A percentile compares a stretch with the other conserved stretches of the same genome.
Evolutionary conservation across 768 basidiomycete genomes (phyloP).

Genomic region (Ramaria sp.): DNA sequence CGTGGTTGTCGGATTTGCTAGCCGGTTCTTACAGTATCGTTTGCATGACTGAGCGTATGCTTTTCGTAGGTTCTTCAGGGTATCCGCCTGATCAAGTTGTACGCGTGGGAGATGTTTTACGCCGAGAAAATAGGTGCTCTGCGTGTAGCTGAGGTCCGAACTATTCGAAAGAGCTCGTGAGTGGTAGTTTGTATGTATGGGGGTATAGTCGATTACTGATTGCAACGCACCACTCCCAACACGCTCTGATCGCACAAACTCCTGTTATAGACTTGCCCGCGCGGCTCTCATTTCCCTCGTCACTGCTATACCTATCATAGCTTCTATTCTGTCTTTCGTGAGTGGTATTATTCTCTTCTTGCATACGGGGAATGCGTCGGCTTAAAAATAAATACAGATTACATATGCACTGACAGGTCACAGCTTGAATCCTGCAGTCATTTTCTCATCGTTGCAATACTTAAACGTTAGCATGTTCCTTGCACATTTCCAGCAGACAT

Average conservation of each 20-base stretch:
- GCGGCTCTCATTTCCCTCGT: constrained; percentile 31
- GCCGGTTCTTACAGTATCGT: neutral
- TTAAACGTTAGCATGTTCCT: constrained; percentile 36
- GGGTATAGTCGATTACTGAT: neutral
- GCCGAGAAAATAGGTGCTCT: constrained; percentile 28
- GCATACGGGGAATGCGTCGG: neutral
- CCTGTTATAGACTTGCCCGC: constrained; percentile 15
- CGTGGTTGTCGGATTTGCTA: too few relatives aligned
- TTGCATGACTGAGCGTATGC: neutral
- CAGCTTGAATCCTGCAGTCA: constrained; percentile 37
- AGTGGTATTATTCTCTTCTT: constrained; percentile 14
- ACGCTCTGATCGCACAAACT: neutral
- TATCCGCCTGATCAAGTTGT: constrained; percentile 55
- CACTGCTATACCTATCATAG: constrained; percentile 40
- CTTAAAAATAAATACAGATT: constrained; percentile 27
- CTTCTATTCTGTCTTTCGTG: constrained; percentile 42
- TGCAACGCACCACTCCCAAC: neutral
- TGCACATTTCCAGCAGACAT: neutral
- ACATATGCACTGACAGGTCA: constrained; percentile 52
- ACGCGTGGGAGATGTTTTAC: constrained; percentile 49
- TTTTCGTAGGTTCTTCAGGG: constrained; percentile 42
- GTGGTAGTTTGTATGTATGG: constrained; percentile 20
- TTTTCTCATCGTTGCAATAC: constrained; percentile 47
- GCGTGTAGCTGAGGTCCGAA: constrained; percentile 17
- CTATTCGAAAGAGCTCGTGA: constrained; percentile 19